These are phyloP conservation scores for Phytomonas francai DNA, from an alignment of 208 protist genomes.

Conservation along the genomic window DNA sequence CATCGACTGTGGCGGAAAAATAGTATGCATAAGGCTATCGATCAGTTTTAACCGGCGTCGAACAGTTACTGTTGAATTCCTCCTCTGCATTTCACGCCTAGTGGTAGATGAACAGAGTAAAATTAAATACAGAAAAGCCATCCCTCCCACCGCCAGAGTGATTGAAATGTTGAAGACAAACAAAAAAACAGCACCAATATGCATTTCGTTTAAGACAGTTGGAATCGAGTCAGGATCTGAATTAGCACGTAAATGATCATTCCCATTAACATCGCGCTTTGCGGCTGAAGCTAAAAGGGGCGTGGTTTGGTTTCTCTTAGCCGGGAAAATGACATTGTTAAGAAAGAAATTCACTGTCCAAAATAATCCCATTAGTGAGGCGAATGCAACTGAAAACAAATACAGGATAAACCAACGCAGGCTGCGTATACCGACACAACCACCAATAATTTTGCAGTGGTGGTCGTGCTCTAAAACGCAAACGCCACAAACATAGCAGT, in stretches of 20 bases:
- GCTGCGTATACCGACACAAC: conserved; percentile 66
- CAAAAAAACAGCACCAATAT: neutral
- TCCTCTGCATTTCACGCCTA: neutral
- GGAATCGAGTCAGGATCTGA: neutral
- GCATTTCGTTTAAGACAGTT: neutral
- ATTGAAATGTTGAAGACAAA: conserved; percentile 1
- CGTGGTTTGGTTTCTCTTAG: conserved; percentile 14
- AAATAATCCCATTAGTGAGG: conserved; percentile 7
- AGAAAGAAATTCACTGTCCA: neutral
- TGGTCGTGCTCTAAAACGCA: conserved; percentile 83
- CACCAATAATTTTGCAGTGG: conserved; percentile 69
- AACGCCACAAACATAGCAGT: conserved; percentile 76
- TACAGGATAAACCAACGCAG: conserved; percentile 76
- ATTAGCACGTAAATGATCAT: neutral
- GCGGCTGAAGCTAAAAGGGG: conserved; percentile 10
- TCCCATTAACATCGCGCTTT: neutral
- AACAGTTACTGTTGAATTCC: neutral
- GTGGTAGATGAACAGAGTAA: conserved; percentile 1
- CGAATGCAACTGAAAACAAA: conserved; percentile 26
- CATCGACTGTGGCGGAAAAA: neutral
- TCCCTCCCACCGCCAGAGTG: neutral
- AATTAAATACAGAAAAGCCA: conserved; percentile 1
- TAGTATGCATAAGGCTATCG: neutral
- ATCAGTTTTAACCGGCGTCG: neutral
- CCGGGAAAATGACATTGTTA: conserved; percentile 4